Evolutionary conservation across 2,329 filamentous ascomycete species (phyloP).

Genomic region (Diaporthe helianthi): DNA sequence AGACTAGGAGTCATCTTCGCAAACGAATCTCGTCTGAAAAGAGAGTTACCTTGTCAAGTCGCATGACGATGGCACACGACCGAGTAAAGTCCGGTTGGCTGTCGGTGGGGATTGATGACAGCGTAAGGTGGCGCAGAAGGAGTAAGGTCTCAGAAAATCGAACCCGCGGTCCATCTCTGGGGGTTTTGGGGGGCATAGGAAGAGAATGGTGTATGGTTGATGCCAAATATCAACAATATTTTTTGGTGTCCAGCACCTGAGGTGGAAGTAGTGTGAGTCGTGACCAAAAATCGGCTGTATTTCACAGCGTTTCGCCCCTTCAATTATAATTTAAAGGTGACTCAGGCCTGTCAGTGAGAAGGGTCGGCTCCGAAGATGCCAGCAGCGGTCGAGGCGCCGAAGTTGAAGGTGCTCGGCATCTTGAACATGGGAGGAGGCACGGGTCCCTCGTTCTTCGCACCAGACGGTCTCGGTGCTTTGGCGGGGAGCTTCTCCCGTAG

Average conservation of each 20-base stretch:
- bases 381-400: background rate
- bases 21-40: background rate
- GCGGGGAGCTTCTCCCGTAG: background rate
- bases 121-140: background rate
- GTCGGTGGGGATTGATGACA: background rate
- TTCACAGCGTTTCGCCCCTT: background rate
- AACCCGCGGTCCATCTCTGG: background rate
- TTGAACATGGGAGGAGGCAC: background rate
- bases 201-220: background rate
- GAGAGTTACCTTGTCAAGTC: background rate
- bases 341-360: background rate
- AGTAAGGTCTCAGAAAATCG: background rate
- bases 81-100: background rate
- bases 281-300: background rate
- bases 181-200: background rate
- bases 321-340: background rate
- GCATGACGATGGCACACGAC: background rate
- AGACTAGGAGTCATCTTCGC: background rate
- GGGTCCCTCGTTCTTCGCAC: background rate
- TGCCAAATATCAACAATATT: background rate
- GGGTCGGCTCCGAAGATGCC: background rate
- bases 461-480: background rate
- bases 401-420: background rate
- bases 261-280: background rate
- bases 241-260: no score